Conservation (phyloP, 805 yeast genomes). For the Suhomyces pyralidae region DNA sequence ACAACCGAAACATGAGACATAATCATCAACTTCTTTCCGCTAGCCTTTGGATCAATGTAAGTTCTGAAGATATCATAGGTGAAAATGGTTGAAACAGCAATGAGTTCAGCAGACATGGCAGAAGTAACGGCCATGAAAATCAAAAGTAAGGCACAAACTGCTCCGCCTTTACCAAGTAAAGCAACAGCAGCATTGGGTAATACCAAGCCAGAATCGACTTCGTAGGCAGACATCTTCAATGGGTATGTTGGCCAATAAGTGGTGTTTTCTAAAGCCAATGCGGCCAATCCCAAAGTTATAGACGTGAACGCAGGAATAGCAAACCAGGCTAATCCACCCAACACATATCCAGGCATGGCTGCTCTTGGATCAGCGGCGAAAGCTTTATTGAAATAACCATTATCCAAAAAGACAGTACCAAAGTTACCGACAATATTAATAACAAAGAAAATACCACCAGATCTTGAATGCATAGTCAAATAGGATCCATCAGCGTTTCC, state of each 20-base stretch:
- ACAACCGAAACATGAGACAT: slow-evolving; percentile 69
- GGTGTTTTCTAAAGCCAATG: slow-evolving; percentile 64
- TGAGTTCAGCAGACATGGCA: slow-evolving; percentile 87
- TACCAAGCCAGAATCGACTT: slow-evolving; percentile 79
- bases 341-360: slow-evolving; percentile 80
- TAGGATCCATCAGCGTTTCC: slow-evolving; percentile 88
- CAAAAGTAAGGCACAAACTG: slow-evolving; percentile 73
- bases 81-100: slow-evolving; percentile 80
- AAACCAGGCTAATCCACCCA: slow-evolving; percentile 90
- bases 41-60: slow-evolving; percentile 75
- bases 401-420: slow-evolving; percentile 84
- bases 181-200: slow-evolving; percentile 80
- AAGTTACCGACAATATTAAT: slow-evolving; percentile 85
- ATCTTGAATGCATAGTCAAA: slow-evolving; percentile 79
- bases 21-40: slow-evolving; percentile 66
- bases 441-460: slow-evolving; percentile 87
- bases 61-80: slow-evolving; percentile 84
- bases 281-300: slow-evolving; percentile 85
- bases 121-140: slow-evolving; percentile 92
- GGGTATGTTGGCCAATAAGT: slow-evolving; percentile 83
- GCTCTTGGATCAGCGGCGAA: slow-evolving; percentile 82
- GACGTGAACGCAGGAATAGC: slow-evolving; percentile 83
- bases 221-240: slow-evolving; percentile 56
- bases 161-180: slow-evolving; percentile 83
- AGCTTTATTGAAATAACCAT: slow-evolving; percentile 87